Evolutionary conservation across 176 grass and related monocot genomes (phyloP), one percentile per base, ranked within the genome.

Genomic region (Saccharum spontaneum): DNA sequence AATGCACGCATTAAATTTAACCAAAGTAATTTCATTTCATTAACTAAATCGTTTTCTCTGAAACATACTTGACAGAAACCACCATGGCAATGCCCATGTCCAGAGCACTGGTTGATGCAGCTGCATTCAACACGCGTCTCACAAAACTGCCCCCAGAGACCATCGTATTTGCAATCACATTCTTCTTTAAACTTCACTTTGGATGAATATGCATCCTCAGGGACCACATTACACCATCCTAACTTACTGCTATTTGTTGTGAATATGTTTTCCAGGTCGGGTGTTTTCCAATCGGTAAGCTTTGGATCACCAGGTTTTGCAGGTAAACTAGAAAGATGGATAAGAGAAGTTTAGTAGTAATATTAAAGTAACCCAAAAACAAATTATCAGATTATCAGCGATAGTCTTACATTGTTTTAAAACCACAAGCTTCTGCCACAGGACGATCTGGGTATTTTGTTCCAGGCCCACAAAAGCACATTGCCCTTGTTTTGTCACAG

Each of bases 141-240:
- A 84, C 96, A 98, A 22, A 98, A 95, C 7, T 60, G 83, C 31
- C 93, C 96, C 91, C 86, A 90, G 50, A 85, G 84, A 24, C 96
- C 79, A 50, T 98, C 96, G 76, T 98, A 98, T 90, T 95, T 98
- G 82, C 96, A 98, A 81, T 95, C 76, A 85, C 96, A 98, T 86
- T 92, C 93, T 57, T 84, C 64, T 90, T 98, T 98, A 90, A 84
- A 95, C 49, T 89, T 90, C 41, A 92, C 87, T 94, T 82, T 81
- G 45, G 83, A 92, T 76, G 92, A 93, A 87, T 94, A 92, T 63
- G 86, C 93, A 87, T 94, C 91, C 83, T 81, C 43, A 38, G 96
- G 96, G 23, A 95, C 88, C 37, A 94, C 91, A 89, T 98, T 98
- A 85, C 96, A 98, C 96, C 96, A 98, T 61, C 96, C 96, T 50